A percentile compares a stretch with the other conserved stretches of the same genome.
phyloP scores from a whole-genome alignment of 257 asterid species.

The Solanum neorickii region DNA sequence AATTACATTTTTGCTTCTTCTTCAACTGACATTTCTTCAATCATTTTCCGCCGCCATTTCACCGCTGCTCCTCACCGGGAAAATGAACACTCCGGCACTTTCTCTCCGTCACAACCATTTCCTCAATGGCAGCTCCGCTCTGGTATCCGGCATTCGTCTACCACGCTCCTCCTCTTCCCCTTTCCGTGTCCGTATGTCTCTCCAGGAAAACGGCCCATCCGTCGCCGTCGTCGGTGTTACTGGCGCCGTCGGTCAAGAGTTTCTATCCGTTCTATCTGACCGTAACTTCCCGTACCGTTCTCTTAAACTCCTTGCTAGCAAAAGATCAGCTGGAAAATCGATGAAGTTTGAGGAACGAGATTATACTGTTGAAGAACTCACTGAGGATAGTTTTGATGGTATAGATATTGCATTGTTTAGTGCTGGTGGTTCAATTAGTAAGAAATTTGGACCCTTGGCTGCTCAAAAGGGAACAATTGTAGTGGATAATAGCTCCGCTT shows the following conservation, averaged over 20 bases:
- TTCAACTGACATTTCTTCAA: neutral
- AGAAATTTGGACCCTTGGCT: constrained; percentile 77
- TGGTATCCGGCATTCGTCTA: constrained; percentile 4
- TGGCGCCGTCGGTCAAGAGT: constrained; percentile 94
- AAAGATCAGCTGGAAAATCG: constrained; percentile 67
- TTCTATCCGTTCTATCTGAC: constrained; percentile 76
- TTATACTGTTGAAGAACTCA: constrained; percentile 52
- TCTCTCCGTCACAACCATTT: constrained; percentile 27
- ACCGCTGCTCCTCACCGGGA: constrained; percentile 12
- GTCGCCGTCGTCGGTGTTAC: constrained; percentile 88
- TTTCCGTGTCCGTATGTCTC: constrained; percentile 65
- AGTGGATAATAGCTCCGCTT: constrained; percentile 96
- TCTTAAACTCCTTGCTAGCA: constrained; percentile 81
- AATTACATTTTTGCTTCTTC: neutral
- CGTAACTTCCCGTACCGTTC: constrained; percentile 81
- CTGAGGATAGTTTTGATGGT: constrained; percentile 50
- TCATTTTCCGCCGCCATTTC: neutral
- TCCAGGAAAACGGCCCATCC: constrained; percentile 69
- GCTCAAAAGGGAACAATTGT: constrained; percentile 65
- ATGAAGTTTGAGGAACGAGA: constrained; percentile 30
- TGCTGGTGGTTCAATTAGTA: constrained; percentile 92
- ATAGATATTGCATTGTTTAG: constrained; percentile 81
- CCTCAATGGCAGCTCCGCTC: constrained; percentile 3
- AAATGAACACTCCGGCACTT: constrained; percentile 36
- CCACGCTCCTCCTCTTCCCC: constrained; percentile 1